phyloP scores from a whole-genome alignment of 768 basidiomycete species.

The Boletus patriciae region DNA sequence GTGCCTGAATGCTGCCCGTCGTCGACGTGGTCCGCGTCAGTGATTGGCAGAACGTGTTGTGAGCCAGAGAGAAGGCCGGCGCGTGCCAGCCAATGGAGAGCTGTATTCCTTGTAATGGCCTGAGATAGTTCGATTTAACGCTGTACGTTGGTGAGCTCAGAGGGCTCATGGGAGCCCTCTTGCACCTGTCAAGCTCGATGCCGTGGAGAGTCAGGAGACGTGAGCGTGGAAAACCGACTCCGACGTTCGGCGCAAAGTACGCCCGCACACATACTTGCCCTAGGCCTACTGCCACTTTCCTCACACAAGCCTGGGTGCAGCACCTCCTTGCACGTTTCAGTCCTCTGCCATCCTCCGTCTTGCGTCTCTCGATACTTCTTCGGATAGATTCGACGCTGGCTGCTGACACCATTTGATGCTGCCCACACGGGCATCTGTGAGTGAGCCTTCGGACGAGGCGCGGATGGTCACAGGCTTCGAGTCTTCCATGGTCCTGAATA shows the following conservation, averaged over 20 bases:
- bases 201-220: constrained; percentile 12
- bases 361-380: constrained; percentile 67
- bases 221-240: constrained; percentile 23
- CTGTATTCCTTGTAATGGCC: constrained; percentile 37
- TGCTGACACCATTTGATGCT: constrained; percentile 84
- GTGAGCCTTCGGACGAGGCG: too few relatives aligned
- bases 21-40: constrained; percentile 2
- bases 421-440: constrained; percentile 74
- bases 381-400: constrained; percentile 85
- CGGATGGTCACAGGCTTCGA: too few relatives aligned
- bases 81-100: constrained; percentile 36
- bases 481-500: too few relatives aligned
- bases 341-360: constrained; percentile 56
- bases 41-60: constrained; percentile 12
- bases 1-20: too few relatives aligned
- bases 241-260: constrained; percentile 54
- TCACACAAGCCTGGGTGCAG: constrained; percentile 64
- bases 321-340: constrained; percentile 75
- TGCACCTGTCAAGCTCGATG: too few relatives aligned
- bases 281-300: constrained; percentile 39
- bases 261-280: too few relatives aligned
- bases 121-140: constrained; percentile 4
- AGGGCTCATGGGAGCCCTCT: too few relatives aligned
- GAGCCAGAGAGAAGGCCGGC: constrained; percentile 38
- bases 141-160: not conserved